Base-by-base conservation (phyloP, 2,329 filamentous ascomycete species). In the Fonsecaea pedrosoi region DNA sequence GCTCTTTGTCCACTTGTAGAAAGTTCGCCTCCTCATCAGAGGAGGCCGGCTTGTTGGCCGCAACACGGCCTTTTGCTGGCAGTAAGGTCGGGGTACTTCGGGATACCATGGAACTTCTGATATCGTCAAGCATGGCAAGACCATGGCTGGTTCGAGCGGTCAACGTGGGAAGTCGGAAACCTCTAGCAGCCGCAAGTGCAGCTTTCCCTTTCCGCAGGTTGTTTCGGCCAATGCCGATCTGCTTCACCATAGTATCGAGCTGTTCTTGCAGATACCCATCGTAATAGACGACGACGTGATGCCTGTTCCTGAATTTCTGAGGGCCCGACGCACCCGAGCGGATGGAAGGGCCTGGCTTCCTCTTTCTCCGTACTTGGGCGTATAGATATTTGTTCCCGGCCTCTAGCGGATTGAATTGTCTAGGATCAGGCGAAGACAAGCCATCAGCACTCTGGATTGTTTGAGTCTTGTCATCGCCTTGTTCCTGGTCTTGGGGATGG, bases 241-340 rank as follows among this genome's bases (percentile, higher is more conserved):
- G 90, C 69, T 92, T 89, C 64, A 97, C 93, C 58, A 97, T 81
- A 63, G 90, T 85, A 73, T 96, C 93, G 71, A 97, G 92, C 45
- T 90, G 88, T 59, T 87, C 87, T 76, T 97, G 93, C 3, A 96
- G 89, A 69, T 92, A 89, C 72, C 90, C 92, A 76, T 97, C 94
- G 76, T 97, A 97, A 78, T 92, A 94, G n/a, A 97, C 91, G 48
- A 95, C 89, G 55, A 94, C 89, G 84, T 92, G 90, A 65, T 85
- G 89, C 71, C 90, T 87, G 3, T 88, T 88, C 62, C 91, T 88
- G 76, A 90, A 90, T 69, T 87, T 86, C n/a, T 73, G 69, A 34
- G 74, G 71, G 18, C 71, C 74, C 9, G 74, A 75, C 15, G 78
- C 74, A 7, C 64, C 71, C 1, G 77, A 78, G 10, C 74, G 72